Percentiles rank a stretch among this genome's conserved stretches.
Conservation (phyloP, 768 basidiomycete genomes). For the Gymnopilus dilepis region DNA sequence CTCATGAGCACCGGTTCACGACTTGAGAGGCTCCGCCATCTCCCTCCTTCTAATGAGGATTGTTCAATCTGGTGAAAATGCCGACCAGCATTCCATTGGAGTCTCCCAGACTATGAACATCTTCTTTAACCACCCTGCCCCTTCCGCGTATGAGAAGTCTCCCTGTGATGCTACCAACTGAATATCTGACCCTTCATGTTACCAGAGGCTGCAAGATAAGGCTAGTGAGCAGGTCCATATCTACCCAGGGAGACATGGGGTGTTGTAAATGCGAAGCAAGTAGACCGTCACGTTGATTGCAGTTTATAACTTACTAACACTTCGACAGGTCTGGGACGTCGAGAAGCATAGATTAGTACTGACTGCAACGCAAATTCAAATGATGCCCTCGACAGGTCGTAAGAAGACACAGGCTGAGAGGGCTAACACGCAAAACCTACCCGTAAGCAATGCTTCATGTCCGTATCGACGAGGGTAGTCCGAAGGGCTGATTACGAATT, state of each 20-base stretch:
- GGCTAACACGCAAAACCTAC: neutral
- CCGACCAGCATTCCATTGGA: constrained; percentile 16
- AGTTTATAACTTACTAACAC: no score
- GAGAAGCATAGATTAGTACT: constrained; percentile 26
- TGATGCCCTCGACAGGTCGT: constrained; percentile 15
- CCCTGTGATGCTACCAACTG: no score
- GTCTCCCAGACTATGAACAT: constrained; percentile 29
- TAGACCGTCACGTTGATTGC: neutral
- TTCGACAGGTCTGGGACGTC: constrained; percentile 32
- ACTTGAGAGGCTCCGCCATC: constrained; percentile 28
- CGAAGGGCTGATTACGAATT: no score
- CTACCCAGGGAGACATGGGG: constrained; percentile 21
- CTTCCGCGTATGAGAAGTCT: constrained; percentile 14
- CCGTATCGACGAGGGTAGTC: no score
- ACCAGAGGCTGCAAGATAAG: constrained; percentile 21
- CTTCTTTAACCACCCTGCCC: constrained; percentile 22
- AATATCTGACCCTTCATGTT: neutral
- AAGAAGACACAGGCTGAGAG: neutral
- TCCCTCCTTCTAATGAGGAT: constrained; percentile 24
- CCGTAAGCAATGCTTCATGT: neutral
- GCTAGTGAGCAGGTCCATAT: constrained; percentile 32
- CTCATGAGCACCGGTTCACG: neutral
- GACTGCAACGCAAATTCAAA: constrained; percentile 23
- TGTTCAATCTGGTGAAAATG: constrained; percentile 7
- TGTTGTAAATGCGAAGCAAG: constrained; percentile 30